phyloP scores from a whole-genome alignment of 768 basidiomycete genomes.

The Hortiboletus campestris region DNA sequence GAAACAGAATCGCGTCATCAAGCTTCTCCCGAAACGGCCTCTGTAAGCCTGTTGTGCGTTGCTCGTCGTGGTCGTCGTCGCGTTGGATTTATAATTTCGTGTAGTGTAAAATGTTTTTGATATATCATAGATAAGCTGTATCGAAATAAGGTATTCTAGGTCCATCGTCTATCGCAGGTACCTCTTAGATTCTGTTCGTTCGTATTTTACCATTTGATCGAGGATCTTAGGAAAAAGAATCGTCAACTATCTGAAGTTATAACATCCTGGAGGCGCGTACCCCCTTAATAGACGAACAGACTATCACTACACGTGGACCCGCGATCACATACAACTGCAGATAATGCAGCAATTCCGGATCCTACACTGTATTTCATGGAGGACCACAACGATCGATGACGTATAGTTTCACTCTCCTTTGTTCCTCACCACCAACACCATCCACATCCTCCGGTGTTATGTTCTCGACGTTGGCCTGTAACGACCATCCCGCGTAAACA shows the following conservation, averaged over 20 bases:
- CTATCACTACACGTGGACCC: not conserved
- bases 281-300: not conserved
- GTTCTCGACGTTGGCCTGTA: conserved; percentile 77
- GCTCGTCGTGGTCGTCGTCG: not conserved
- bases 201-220: conserved; percentile 10
- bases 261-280: not conserved
- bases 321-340: not conserved
- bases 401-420: conserved; percentile 74
- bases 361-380: conserved; percentile 13
- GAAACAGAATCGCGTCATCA: conserved; percentile 52
- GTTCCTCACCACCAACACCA: conserved; percentile 88
- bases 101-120: not conserved
- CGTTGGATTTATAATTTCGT: not conserved
- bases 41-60: conserved; percentile 12
- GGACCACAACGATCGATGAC: conserved; percentile 70
- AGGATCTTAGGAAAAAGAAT: conserved; percentile 1
- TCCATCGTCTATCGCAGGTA: not conserved
- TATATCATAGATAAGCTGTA: conserved; percentile 13
- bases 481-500: not conserved
- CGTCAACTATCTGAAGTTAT: not conserved
- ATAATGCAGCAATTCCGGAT: not conserved
- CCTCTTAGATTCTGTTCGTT: conserved; percentile 6
- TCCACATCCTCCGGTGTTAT: conserved; percentile 85
- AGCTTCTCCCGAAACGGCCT: conserved; percentile 44
- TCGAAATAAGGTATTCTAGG: conserved; percentile 3